Conservation (phyloP, 805 yeast species). For the Lipomyces mesembrius region DNA sequence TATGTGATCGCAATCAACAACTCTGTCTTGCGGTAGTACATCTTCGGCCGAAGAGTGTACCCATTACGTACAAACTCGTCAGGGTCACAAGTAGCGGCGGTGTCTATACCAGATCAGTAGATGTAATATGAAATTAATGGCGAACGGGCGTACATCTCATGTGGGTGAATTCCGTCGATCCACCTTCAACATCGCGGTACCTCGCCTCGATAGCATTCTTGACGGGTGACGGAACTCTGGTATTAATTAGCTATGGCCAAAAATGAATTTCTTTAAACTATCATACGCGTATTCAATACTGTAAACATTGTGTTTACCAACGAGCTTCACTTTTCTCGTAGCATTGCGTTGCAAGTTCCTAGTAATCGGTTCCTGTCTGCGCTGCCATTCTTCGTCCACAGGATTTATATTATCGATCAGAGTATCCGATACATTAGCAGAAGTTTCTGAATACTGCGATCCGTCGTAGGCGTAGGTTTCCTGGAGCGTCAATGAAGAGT, state of each 20-base stretch:
- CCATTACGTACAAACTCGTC: conserved; percentile 62
- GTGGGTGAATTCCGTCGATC: conserved; percentile 58
- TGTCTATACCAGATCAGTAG: conserved; percentile 32
- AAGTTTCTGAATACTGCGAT: conserved; percentile 4
- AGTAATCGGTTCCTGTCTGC: conserved; percentile 41
- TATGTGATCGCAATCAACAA: conserved; percentile 65
- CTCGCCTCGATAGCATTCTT: conserved; percentile 46
- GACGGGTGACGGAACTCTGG: conserved; percentile 50
- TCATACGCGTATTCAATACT: conserved; percentile 34
- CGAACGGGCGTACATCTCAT: conserved; percentile 52
- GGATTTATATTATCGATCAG: conserved; percentile 12
- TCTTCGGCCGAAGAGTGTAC: conserved; percentile 60
- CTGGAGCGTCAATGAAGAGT: background rate
- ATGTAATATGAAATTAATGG: background rate
- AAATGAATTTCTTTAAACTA: background rate
- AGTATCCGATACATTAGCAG: conserved; percentile 13
- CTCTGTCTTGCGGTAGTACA: conserved; percentile 64
- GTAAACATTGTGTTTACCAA: conserved; percentile 46
- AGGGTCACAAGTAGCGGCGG: conserved; percentile 73
- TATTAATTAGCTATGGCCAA: conserved; percentile 8
- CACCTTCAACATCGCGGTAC: conserved; percentile 47
- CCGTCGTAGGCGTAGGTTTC: background rate
- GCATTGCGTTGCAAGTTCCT: conserved; percentile 43
- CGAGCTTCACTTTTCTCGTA: conserved; percentile 49
- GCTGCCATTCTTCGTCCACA: conserved; percentile 39